A percentile compares a stretch with the other conserved stretches of the same genome.
Conservation (phyloP, 2,329 filamentous ascomycete species). For the Colletotrichum sp. region DNA sequence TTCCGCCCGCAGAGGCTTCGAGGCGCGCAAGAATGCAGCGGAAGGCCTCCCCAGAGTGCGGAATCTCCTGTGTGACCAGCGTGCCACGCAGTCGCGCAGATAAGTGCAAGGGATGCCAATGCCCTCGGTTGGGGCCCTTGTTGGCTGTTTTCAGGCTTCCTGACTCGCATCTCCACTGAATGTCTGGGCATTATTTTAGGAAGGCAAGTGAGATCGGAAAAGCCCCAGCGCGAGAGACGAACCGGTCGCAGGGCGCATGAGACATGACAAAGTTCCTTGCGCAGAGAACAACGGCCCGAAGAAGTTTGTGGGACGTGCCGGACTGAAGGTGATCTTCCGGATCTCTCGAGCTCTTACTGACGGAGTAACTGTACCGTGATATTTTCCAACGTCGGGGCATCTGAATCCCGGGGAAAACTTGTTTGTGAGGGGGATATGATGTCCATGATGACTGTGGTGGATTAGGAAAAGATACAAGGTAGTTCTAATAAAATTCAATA, state of each 20-base stretch:
- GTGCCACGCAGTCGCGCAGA: background rate
- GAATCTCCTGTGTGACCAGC: background rate
- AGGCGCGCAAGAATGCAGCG: background rate
- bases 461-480: rapidly evolving
- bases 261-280: background rate
- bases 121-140: background rate
- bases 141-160: background rate
- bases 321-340: background rate
- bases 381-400: background rate
- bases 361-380: background rate
- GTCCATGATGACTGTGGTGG: background rate
- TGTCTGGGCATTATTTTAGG: background rate
- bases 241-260: background rate
- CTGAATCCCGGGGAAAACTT: background rate
- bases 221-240: background rate
- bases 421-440: background rate
- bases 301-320: background rate
- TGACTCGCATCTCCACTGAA: slow-evolving; percentile 1
- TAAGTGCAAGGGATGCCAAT: background rate
- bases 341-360: rapidly evolving
- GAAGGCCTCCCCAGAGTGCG: background rate
- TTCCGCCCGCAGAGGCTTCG: background rate
- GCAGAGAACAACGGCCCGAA: background rate
- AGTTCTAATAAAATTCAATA: background rate
- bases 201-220: background rate